Conservation (phyloP, 1,284 basidiomycete species). For the Hymenochaete sp. region DNA sequence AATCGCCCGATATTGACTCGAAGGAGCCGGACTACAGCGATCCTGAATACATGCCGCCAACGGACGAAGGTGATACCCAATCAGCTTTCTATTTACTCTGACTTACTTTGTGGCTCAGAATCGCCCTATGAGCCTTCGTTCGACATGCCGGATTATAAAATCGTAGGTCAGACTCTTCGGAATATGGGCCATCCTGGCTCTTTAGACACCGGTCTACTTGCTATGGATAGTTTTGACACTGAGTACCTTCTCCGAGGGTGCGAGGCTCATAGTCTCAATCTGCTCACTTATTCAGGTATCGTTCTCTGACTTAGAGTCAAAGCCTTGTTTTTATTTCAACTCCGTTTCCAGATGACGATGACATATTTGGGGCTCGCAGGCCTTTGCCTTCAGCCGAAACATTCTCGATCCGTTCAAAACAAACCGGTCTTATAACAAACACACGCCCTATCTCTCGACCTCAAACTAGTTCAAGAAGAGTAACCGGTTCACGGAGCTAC, state of each 20-base stretch:
- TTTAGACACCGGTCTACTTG: constrained; percentile 4
- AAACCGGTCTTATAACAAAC: background rate
- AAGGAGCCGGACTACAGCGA: constrained; percentile 48
- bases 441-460: too few species aligned
- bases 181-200: constrained; percentile 33
- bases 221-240: constrained; percentile 8
- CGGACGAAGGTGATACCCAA: constrained; percentile 43
- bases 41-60: constrained; percentile 72
- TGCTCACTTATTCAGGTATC: constrained; percentile 2
- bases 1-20: constrained; percentile 30
- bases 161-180: constrained; percentile 39
- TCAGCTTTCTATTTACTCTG: constrained; percentile 2
- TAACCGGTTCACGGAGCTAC: background rate
- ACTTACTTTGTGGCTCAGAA: constrained; percentile 1
- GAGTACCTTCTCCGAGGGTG: constrained; percentile 15
- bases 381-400: background rate
- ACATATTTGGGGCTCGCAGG: constrained; percentile 10
- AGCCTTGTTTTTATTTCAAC: background rate
- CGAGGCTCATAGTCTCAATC: background rate
- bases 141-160: constrained; percentile 47
- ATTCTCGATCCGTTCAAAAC: background rate
- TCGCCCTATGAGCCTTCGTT: constrained; percentile 37
- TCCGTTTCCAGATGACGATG: constrained; percentile 10
- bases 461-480: background rate
- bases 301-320: background rate